Percentiles rank a stretch among this genome's conserved stretches.
These are phyloP conservation scores for Globisporangium ultimum DNA, from an alignment of 352 stramenopile species.

Conservation along the genomic window DNA sequence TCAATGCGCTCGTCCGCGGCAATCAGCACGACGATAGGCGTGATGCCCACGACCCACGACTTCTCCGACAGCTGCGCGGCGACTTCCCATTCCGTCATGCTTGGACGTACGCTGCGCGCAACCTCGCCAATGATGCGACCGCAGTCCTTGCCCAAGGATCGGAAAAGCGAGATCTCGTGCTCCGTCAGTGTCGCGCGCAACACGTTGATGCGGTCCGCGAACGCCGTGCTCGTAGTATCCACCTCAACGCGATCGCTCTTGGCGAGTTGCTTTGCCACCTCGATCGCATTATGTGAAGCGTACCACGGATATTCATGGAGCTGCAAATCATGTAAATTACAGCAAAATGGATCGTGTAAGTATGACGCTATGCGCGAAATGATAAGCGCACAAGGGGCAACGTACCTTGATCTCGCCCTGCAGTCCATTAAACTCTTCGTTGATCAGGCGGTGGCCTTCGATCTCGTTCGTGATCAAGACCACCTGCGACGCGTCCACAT, in stretches of 20 bases:
- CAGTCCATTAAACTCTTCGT: conserved; percentile 63
- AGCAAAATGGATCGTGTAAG: no score
- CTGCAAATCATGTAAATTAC: conserved; percentile 3
- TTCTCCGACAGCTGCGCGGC: conserved; percentile 31
- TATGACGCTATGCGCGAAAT: no score
- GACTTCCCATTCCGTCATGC: conserved; percentile 58
- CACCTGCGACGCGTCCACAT: conserved; percentile 46
- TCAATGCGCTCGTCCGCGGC: conserved; percentile 67
- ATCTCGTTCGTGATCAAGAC: conserved; percentile 72
- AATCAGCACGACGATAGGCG: conserved; percentile 54
- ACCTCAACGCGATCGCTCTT: conserved; percentile 33
- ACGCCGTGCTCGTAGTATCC: conserved; percentile 22
- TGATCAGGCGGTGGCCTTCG: conserved; percentile 64
- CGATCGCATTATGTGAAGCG: conserved; percentile 23
- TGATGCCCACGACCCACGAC: conserved; percentile 43
- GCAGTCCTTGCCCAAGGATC: conserved; percentile 52
- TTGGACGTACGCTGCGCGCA: conserved; percentile 32
- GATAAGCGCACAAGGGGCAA: no score
- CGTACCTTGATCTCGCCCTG: conserved; percentile 30
- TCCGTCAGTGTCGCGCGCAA: conserved; percentile 45
- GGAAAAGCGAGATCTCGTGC: conserved; percentile 57
- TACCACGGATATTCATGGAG: conserved; percentile 59
- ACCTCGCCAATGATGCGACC: conserved; percentile 61
- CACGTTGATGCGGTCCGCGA: conserved; percentile 29
- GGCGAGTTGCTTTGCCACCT: conserved; percentile 33